Evolutionary conservation across 1,139 yeast genomes (phyloP), one percentile per base, ranked within the genome.

Genomic region (Komagataea norvegica): DNA sequence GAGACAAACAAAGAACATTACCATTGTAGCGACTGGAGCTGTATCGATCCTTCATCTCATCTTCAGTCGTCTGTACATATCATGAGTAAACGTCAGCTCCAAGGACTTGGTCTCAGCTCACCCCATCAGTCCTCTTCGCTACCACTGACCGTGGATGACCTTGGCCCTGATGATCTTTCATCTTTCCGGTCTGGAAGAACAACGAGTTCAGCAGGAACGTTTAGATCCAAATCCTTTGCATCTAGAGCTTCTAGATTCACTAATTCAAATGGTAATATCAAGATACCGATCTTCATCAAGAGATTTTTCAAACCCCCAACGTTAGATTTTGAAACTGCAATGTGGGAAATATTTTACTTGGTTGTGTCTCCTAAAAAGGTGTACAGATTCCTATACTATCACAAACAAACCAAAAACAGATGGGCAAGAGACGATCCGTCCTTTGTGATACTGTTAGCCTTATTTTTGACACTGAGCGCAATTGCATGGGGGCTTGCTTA

Each of bases 351-450:
- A 59, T 67, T 83, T 48, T 75, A 86, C 52, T 63, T 88, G 40
- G 68, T 88, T 18, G 65, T 78, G 28, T 75, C 81, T 33, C 96
- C 96, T 3, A 74, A 80, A 49, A 79, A 85, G 46, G 93, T 88
- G 56, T 87, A 84, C 65, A 72, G 85, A 47, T 77, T 91, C 17
- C 74, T 86, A 43, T 86, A 85, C 56, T 86, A 84, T 58, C 89
- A 86, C 51, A 76, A 73, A 47, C 84, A 79, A 49, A 78, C 84
- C 3, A 77, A 75, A 49, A 74, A 75, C 48, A 70, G 72, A 45
- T 86, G 91, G 79, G 80, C 95, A 0, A 68, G 96, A 48, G 96
- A 88, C 56, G 96, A 88, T 57, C 96, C 96, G 0, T 80, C 93
- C 24, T 88, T 88, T 56, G 77, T 85, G 42, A 74, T 88, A 29